Conservation (phyloP, 176 grass and related monocot genomes). For the Chrysopogon serrulatus region DNA sequence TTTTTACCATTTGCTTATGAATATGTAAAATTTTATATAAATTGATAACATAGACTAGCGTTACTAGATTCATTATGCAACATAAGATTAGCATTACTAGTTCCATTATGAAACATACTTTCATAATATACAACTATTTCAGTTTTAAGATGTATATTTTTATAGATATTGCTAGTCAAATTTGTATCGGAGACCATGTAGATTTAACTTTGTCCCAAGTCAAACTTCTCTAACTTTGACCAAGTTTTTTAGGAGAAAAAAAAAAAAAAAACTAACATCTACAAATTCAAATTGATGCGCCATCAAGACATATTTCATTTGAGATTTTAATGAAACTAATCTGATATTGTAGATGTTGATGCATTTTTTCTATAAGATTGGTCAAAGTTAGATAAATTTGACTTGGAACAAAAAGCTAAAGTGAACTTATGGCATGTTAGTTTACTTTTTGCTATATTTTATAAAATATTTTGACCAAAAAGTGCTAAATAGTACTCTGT, state of each 20-base stretch:
- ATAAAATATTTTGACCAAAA: not conserved
- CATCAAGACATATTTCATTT: not conserved
- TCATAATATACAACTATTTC: too few species aligned
- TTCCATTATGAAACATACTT: too few species aligned
- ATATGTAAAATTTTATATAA: too few species aligned
- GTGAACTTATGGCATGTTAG: not conserved
- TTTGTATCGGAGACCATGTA: not conserved
- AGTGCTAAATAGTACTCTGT: not conserved
- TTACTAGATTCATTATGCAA: too few species aligned
- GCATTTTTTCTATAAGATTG: not conserved
- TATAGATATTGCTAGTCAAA: not conserved
- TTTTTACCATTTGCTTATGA: too few species aligned
- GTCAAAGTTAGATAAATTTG: not conserved
- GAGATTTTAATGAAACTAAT: not conserved
- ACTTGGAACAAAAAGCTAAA: not conserved
- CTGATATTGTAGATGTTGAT: not conserved
- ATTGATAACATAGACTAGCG: too few species aligned
- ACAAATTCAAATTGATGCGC: not conserved
- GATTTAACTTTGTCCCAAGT: not conserved
- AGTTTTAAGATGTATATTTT: too few species aligned
- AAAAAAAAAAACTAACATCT: not conserved
- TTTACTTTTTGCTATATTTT: not conserved
- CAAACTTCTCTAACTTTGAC: not conserved
- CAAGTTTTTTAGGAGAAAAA: too few species aligned
- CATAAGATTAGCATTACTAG: too few species aligned